Conservation (phyloP, 306 rosid species). For the Lupinus albus region DNA sequence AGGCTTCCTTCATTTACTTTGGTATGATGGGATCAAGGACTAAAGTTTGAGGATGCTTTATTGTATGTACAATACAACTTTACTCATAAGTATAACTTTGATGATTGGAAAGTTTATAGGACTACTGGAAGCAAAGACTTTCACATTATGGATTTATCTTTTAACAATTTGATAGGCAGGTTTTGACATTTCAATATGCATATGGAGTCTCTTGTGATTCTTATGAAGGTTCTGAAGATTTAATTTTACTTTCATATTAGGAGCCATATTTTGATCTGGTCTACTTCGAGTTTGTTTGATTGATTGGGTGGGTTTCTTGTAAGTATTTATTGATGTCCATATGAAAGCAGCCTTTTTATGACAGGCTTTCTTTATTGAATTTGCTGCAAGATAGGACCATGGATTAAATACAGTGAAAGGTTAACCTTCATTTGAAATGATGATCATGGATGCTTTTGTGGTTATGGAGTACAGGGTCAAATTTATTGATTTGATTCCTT, state of each 20-base stretch:
- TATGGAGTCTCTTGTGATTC: slow-evolving; percentile 49
- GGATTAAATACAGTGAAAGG: slow-evolving; percentile 25
- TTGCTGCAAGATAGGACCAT: slow-evolving; percentile 35
- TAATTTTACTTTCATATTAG: slow-evolving; percentile 35
- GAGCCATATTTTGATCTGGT: slow-evolving; percentile 39
- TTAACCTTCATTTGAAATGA: slow-evolving; percentile 30
- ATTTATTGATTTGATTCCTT: slow-evolving; percentile 41
- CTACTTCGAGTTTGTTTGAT: slow-evolving; percentile 33
- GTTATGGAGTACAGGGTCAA: slow-evolving; percentile 33
- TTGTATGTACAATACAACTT: slow-evolving; percentile 39
- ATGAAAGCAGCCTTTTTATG: slow-evolving; percentile 27
- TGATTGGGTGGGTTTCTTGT: slow-evolving; percentile 31
- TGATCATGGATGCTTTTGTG: slow-evolving; percentile 36
- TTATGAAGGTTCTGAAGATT: slow-evolving; percentile 43
- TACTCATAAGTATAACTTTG: slow-evolving; percentile 41
- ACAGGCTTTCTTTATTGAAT: slow-evolving; percentile 33
- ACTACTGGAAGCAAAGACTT: slow-evolving; percentile 43
- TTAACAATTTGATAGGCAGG: slow-evolving; percentile 44
- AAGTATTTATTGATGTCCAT: slow-evolving; percentile 35
- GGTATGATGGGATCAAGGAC: slow-evolving; percentile 52
- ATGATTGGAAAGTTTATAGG: slow-evolving; percentile 47
- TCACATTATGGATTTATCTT: slow-evolving; percentile 44
- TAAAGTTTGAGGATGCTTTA: slow-evolving; percentile 51
- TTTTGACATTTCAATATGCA: slow-evolving; percentile 39
- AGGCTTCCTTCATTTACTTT: slow-evolving; percentile 43